Evolutionary conservation across 163 green algal species (phyloP), one percentile per base, ranked within the genome.

Genomic region (Scenedesmus sp.): DNA sequence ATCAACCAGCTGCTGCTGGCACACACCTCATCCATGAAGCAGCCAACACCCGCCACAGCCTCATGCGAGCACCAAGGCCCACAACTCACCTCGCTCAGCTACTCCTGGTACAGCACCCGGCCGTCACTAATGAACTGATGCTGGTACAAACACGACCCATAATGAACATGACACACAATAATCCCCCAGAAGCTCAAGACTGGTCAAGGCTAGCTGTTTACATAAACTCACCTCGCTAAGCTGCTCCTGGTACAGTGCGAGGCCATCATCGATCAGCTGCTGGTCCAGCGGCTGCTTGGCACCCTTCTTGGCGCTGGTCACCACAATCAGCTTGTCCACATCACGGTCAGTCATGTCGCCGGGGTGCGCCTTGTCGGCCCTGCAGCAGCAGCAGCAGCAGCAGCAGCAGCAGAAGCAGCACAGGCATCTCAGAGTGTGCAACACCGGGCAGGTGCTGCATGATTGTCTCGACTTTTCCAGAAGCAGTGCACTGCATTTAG

Each of bases 161-260:
- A 46, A 46, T 46, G 34, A 46, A 46, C 34, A 46, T 46, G 34
- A 46, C 34, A 46, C 34, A 46, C 34, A 46, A 46, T 46, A 46
- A 46, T 46, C 34, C 34, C 34, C 34, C 34, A 46, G 34, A 46
- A 46, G 34, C 34, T 46, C 34, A 46, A 46, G 34, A 46, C 34
- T 46, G 34, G 34, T 46, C 34, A 46, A 46, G 34, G 34, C 34
- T 46, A 46, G 34, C 34, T 46, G 34, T 46, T 46, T 46, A 46
- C 34, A 46, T 46, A 46, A 46, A 46, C 91, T 7, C 90, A 95
- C 88, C 88, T 91, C 74, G 91, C 91, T 67, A 86, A 98, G 91
- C 92, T 97, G 94, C 89, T 96, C 92, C 92, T 97, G 94, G 90
- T 99, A 99, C n/a, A 97, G 93, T 57, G 96, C 96, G 86, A 99